Percentiles rank a stretch among this genome's conserved stretches.
These are phyloP conservation scores for Candida anutae DNA, from an alignment of 1,139 yeast species.

Conservation along the genomic window DNA sequence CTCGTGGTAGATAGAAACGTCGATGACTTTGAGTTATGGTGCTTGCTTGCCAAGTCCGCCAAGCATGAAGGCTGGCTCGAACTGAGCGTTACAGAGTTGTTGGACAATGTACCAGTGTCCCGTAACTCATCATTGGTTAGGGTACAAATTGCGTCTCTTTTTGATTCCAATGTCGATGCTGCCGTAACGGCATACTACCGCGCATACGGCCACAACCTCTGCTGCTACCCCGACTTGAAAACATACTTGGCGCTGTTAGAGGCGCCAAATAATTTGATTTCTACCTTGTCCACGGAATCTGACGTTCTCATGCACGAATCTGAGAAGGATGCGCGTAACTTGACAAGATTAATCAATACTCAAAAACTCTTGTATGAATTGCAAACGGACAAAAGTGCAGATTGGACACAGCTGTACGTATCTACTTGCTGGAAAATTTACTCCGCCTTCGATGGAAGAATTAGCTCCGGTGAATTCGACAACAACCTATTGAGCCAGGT, in stretches of 20 bases:
- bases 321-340: constrained; percentile 5
- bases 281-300: background rate
- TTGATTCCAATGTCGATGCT: constrained; percentile 9
- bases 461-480: constrained; percentile 41
- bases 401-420: constrained; percentile 11
- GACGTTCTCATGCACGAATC: background rate
- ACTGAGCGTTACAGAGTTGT: too few relatives aligned
- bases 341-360: constrained; percentile 34
- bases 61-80: constrained; percentile 19
- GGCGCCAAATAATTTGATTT: background rate
- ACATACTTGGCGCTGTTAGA: constrained; percentile 15
- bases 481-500: constrained; percentile 62
- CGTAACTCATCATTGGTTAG: constrained; percentile 54
- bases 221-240: constrained; percentile 54
- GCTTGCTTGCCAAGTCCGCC: constrained; percentile 52
- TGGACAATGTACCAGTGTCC: too few relatives aligned
- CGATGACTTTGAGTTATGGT: too few relatives aligned
- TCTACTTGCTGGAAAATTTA: constrained; percentile 28
- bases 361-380: constrained; percentile 34
- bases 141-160: constrained; percentile 34
- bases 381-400: constrained; percentile 5
- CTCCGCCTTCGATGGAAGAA: constrained; percentile 22
- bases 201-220: constrained; percentile 41
- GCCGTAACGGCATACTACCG: constrained; percentile 31
- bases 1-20: constrained; percentile 32